phyloP scores from a whole-genome alignment of 2,329 filamentous ascomycete genomes.

The Pseudohalonectria lignicola region DNA sequence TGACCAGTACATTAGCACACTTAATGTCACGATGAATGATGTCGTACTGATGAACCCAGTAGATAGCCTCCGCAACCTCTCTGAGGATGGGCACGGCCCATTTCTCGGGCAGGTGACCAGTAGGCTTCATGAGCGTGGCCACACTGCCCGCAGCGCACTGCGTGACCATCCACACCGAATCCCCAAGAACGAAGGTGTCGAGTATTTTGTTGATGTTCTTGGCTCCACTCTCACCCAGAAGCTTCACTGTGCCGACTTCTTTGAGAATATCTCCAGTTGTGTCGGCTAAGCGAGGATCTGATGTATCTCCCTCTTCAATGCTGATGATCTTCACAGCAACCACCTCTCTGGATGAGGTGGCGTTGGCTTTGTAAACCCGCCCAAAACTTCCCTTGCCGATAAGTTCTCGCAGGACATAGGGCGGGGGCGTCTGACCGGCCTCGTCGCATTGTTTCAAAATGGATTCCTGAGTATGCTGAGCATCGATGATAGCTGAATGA shows the following conservation, averaged over 20 bases:
- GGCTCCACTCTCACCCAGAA: slow-evolving; percentile 63
- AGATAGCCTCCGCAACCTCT: slow-evolving; percentile 54
- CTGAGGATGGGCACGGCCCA: slow-evolving; percentile 58
- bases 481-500: slow-evolving; percentile 49
- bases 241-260: slow-evolving; percentile 57
- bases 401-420: slow-evolving; percentile 51
- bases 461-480: slow-evolving; percentile 48
- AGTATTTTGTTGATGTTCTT: slow-evolving; percentile 74
- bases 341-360: slow-evolving; percentile 26
- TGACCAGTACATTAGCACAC: slow-evolving; percentile 70
- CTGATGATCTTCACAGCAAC: slow-evolving; percentile 74
- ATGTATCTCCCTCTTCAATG: slow-evolving; percentile 64
- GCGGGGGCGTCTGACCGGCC: slow-evolving; percentile 42
- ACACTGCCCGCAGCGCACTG: slow-evolving; percentile 80
- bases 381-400: slow-evolving; percentile 61
- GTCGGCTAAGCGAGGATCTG: slow-evolving; percentile 53
- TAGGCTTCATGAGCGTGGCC: slow-evolving; percentile 60
- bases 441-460: slow-evolving; percentile 48
- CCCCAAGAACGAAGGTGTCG: slow-evolving; percentile 65
- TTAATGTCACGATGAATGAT: slow-evolving; percentile 66
- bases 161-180: slow-evolving; percentile 80
- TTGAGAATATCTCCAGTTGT: slow-evolving; percentile 61
- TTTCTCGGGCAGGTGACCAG: slow-evolving; percentile 54
- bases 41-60: slow-evolving; percentile 56
- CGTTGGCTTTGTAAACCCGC: slow-evolving; percentile 52